Evolutionary conservation across 2,329 filamentous ascomycete genomes (phyloP), one percentile per base, ranked within the genome.

Genomic region (Alternaria rosae): DNA sequence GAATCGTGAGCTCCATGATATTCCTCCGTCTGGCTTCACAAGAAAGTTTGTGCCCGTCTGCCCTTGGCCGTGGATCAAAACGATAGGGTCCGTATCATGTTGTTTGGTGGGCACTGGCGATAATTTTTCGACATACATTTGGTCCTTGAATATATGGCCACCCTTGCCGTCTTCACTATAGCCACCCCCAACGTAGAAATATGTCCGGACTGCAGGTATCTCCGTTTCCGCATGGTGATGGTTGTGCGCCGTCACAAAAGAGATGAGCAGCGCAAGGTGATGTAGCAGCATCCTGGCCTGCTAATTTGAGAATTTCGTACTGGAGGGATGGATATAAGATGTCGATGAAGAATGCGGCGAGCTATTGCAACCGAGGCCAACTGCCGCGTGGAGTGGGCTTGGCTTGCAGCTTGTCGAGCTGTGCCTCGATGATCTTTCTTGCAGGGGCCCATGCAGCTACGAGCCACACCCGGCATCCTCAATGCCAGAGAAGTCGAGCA

Each of bases 1-100:
- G 65, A 85, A 85, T 59, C 78, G 77, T 3, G 81, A 82, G 0
- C 83, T 80, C 84, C 83, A 86, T n/a, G 83, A 83, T 6, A 76
- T 77, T n/a, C 78, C 71, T 51, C 81, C 81, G 58, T 86, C 82
- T 10, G 84, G 82, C 15, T 83, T 85, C 45, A 79, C 80, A 21
- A 76, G 62, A 41, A 65, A 75, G 35, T 72, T 72, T 10, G 66
- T 66, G 10, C 70, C 66, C 1, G 66, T 69, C 28, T 71, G 68
- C 21, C 35, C 72, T 32, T 57, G 58, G 7, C 62, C 68, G 13
- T 61, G 50, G 20, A 70, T 60, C 28, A 70, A 61, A 30, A 67
- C 43, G 3, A 65, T 54, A 3, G 65, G 62, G 5, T 47, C 15
- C 5, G 56, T 54, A 23, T 21, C 17, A 17, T 62, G 20, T 3